Evolutionary conservation across 805 yeast species (phyloP), one percentile per base, ranked within the genome.

Genomic region (Starmera pachycereana): DNA sequence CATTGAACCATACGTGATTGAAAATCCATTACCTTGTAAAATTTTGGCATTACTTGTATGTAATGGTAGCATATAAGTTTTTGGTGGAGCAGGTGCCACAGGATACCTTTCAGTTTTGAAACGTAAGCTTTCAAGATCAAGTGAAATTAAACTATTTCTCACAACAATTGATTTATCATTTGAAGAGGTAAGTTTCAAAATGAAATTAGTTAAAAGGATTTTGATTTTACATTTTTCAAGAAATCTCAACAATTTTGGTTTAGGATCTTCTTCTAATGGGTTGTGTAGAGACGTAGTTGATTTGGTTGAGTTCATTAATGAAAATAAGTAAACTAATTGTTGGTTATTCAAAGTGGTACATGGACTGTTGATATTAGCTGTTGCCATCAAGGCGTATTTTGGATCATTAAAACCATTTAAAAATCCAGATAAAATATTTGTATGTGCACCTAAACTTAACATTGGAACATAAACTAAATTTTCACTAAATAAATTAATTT

Each of bases 401-500:
- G 32, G 12, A 9, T 12, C 8, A n/a, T 28, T 36, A 12, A 13
- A 10, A 16, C 12, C 10, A 8, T 25, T 16, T 4, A 30, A 9
- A 19, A 19, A 5, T 18, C 27, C 22, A 6, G 29, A 29, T 19
- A 31, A 13, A 3, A 36, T 22, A 31, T 36, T 33, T 10, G 34
- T 19, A 22, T 36, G 38, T 18, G 14, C 18, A 19, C 33, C 31
- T 6, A 36, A n/a, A 31, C 29, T 36, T 16, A 31, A 12, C 28
- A 36, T 31, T 30, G 38, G 38, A 10, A 36, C 13, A 30, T 36
- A 36, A 4, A 36, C 12, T n/a, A 36, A 30, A 9, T 29, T 36
- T 18, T 36, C 29, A 10, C 22, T 12, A 1, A 36, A 30, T 13
- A 36, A 13, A 28, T 12, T 29, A 4, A 36, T 16, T 30, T 31